Conservation (phyloP, 1,139 yeast genomes). For the Saccharomyces hybrid region DNA sequence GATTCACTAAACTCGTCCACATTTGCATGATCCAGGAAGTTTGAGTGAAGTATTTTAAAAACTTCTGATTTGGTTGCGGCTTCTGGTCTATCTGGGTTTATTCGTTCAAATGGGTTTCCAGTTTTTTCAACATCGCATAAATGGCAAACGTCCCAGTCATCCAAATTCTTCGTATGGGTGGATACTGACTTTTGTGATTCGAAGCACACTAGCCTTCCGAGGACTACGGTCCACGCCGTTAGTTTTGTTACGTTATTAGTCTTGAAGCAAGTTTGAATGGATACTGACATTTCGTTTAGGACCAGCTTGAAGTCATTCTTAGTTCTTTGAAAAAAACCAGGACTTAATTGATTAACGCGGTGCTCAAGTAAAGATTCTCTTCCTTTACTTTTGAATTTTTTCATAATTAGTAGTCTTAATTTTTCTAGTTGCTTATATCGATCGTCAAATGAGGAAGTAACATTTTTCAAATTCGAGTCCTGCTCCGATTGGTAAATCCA, state of each 20-base stretch:
- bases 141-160: slow-evolving; percentile 32
- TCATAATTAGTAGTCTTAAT: slow-evolving; percentile 14
- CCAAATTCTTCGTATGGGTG: neutral
- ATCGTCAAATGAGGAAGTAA: slow-evolving; percentile 13
- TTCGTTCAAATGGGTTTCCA: slow-evolving; percentile 14
- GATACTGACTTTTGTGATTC: slow-evolving; percentile 7
- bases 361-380: slow-evolving; percentile 4
- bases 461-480: slow-evolving; percentile 4
- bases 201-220: slow-evolving; percentile 22
- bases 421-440: slow-evolving; percentile 21
- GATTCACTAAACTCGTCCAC: slow-evolving; percentile 23
- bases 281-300: slow-evolving; percentile 12
- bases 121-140: slow-evolving; percentile 35
- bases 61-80: slow-evolving; percentile 17
- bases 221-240: slow-evolving; percentile 14
- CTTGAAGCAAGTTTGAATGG: slow-evolving; percentile 15
- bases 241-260: slow-evolving; percentile 14
- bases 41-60: slow-evolving; percentile 22
- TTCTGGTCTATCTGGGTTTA: slow-evolving; percentile 30
- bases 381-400: slow-evolving; percentile 6
- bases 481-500: slow-evolving; percentile 12
- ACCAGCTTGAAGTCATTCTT: slow-evolving; percentile 5
- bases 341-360: slow-evolving; percentile 10
- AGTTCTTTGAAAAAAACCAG: slow-evolving; percentile 9
- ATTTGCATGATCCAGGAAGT: slow-evolving; percentile 16